phyloP scores from a whole-genome alignment of 75 land plant genomes.

The Pinus albicaulis region DNA sequence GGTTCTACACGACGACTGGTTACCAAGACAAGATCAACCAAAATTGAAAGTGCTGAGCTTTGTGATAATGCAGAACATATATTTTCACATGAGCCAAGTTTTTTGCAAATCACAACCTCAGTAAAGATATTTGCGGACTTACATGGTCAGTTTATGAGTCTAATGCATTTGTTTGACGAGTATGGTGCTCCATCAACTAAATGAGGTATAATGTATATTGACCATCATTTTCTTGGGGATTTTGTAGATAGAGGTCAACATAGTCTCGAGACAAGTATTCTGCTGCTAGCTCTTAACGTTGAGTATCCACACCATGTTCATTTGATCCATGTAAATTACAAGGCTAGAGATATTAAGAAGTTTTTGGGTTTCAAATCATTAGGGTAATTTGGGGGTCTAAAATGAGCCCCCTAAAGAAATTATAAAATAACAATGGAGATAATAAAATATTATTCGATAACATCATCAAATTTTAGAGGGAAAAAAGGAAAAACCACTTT shows the following conservation, averaged over 20 bases:
- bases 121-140: constrained; percentile 58
- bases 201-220: constrained; percentile 77
- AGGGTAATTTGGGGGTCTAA: constrained; percentile 98
- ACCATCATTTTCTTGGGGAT: constrained; percentile 97
- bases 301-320: no score
- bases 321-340: constrained; percentile 97
- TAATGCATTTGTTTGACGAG: constrained; percentile 58
- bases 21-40: no score
- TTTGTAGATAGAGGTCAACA: constrained; percentile 99
- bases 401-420: no score
- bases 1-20: no score
- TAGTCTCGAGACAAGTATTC: constrained; percentile 96
- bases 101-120: constrained; percentile 44
- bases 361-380: constrained; percentile 96
- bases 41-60: constrained; percentile 44
- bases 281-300: no score
- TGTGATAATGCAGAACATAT: no score
- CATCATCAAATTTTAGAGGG: no score
- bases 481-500: no score
- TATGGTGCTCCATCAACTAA: constrained; percentile 56
- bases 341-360: constrained; percentile 98
- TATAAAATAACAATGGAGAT: no score
- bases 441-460: no score
- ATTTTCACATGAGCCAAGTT: constrained; percentile 41
- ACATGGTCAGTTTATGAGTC: constrained; percentile 52